Evolutionary conservation across 202 grass and related monocot species (phyloP), one percentile per base, ranked within the genome.

Genomic region (Digitaria exilis): DNA sequence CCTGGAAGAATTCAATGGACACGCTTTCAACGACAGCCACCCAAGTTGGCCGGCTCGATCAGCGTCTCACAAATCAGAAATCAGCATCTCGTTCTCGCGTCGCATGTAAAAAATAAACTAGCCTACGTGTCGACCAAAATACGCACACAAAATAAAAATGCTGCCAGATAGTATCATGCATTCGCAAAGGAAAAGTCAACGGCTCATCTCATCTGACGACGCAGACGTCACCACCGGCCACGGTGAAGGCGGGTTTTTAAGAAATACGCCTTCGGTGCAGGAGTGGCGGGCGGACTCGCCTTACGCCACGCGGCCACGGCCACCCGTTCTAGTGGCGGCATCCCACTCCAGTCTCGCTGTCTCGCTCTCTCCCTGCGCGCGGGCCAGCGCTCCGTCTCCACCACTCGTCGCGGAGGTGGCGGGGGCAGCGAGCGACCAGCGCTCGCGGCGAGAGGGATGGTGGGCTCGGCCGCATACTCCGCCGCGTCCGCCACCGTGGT

Each of bases 401-500:
- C 78, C 78, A 69, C 78, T 68, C 73, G 71, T 86, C 22, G 12
- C 41, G 28, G 34, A 2, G 39, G 50, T 12, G 34, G n/a, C 34
- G 41, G 1, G 48, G 25, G 45, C 28, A 29, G 42, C 24, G 67
- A 29, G 42, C 24, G 67, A 48, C 44, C 7, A 50, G 69, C 69
- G 42, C 19, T 29, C 10, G 4, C 67, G 49, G 63, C 21, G 79
- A 10, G 17, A 9, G 73, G 28, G 25, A 83, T 79, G 88, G 88
- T 44, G 59, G 84, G 88, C 50, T 85, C 78, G 22, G 74, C 84
- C 15, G 59, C 88, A n/a, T 83, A 67, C 67, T 74, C 88, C 22
- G 68, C 88, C 24, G 68, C 88, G 11, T 83, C 84, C 32, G 48
- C 84, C 69, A 68, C 82, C 11, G 88, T 90, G 84, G 88, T 90